These are phyloP conservation scores for Ilex asprella DNA, from an alignment of 257 asterid species.

Conservation along the genomic window DNA sequence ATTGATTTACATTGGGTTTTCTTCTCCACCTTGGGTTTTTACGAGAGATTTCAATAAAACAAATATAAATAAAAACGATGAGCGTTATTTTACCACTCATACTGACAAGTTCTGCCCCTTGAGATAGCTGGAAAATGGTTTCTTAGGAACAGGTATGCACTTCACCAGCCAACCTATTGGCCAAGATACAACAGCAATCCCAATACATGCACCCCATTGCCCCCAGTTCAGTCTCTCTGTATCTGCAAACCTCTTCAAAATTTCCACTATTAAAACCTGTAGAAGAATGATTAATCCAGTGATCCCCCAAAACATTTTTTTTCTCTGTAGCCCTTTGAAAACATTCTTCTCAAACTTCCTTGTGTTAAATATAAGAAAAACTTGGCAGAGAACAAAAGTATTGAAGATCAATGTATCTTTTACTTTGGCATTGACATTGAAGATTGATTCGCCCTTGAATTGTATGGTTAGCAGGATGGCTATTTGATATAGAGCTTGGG, in stretches of 20 bases:
- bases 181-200: constrained; percentile 36
- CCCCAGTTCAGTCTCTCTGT: constrained; percentile 36
- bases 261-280: constrained; percentile 50
- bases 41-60: too few relatives aligned
- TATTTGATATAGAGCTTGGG: constrained; percentile 58
- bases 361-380: constrained; percentile 42
- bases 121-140: not conserved
- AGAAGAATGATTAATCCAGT: constrained; percentile 30
- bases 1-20: too few relatives aligned
- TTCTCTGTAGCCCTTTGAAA: constrained; percentile 36
- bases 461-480: constrained; percentile 40
- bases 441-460: constrained; percentile 36
- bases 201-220: constrained; percentile 49
- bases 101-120: not conserved
- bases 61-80: too few relatives aligned
- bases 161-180: constrained; percentile 48
- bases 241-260: constrained; percentile 43
- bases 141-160: constrained; percentile 33
- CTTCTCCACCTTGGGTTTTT: too few relatives aligned
- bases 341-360: constrained; percentile 46
- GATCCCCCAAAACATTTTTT: constrained; percentile 43
- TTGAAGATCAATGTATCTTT: constrained; percentile 57
- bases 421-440: constrained; percentile 26
- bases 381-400: constrained; percentile 59
- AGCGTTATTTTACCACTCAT: too few relatives aligned